Conservation (phyloP, 2,329 filamentous ascomycete species). For the Didymella arachidicola region DNA sequence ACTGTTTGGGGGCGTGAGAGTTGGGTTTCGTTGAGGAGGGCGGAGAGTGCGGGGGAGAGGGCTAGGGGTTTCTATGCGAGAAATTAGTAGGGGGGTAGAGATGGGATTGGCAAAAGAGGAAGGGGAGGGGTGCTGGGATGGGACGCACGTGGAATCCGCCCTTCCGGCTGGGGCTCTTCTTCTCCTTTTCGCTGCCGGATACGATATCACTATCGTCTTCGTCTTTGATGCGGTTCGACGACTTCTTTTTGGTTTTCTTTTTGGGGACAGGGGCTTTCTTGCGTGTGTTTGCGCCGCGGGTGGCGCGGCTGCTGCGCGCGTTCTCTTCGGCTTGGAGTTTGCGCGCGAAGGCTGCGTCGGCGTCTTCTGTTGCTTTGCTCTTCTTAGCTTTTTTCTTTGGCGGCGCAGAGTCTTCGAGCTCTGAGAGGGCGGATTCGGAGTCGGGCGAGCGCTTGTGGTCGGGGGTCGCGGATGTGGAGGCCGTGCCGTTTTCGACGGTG, state of each 20-base stretch:
- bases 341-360: conserved; percentile 86
- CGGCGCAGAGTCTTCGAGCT: conserved; percentile 50
- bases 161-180: conserved; percentile 75
- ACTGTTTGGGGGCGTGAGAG: conserved; percentile 94
- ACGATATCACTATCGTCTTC: conserved; percentile 82
- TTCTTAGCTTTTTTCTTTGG: conserved; percentile 69
- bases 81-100: conserved; percentile 2
- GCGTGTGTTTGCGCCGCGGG: conserved; percentile 73
- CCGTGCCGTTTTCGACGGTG: conserved; percentile 46
- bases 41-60: conserved; percentile 73
- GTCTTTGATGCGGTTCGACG: conserved; percentile 73
- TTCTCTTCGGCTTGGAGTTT: conserved; percentile 94
- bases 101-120: too few relatives aligned
- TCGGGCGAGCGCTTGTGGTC: conserved; percentile 54
- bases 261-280: conserved; percentile 65
- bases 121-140: too few relatives aligned
- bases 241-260: conserved; percentile 75
- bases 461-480: conserved; percentile 38
- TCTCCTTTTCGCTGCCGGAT: conserved; percentile 66
- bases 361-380: conserved; percentile 73
- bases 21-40: conserved; percentile 76
- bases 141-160: conserved; percentile 82
- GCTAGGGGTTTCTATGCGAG: conserved; percentile 72
- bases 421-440: conserved; percentile 53
- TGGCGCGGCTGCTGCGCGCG: conserved; percentile 69